A percentile compares a stretch with the other conserved stretches of the same genome.
These are phyloP conservation scores for Nakaseomyces kungkrabaensis DNA, from an alignment of 1,139 yeast species.

Conservation along the genomic window DNA sequence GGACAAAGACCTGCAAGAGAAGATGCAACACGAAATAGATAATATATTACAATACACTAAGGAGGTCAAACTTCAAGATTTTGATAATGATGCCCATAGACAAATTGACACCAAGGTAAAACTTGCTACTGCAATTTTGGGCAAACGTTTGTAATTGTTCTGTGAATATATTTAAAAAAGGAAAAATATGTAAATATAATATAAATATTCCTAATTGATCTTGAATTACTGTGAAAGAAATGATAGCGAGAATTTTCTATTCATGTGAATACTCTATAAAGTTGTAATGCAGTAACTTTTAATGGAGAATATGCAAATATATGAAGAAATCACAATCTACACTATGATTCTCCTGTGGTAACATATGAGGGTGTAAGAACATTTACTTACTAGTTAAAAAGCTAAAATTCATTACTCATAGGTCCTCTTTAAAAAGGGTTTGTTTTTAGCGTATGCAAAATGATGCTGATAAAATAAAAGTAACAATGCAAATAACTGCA, in stretches of 20 bases:
- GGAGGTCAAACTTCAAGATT: conserved; percentile 46
- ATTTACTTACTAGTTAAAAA: too few relatives aligned
- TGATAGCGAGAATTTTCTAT: too few relatives aligned
- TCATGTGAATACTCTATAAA: too few relatives aligned
- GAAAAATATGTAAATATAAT: background rate
- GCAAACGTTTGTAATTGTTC: conserved; percentile 46
- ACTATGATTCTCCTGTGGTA: too few relatives aligned
- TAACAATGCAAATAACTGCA: conserved; percentile 12
- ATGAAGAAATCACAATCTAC: too few relatives aligned
- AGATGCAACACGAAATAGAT: conserved; percentile 55
- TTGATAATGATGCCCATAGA: conserved; percentile 51
- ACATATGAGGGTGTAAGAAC: too few relatives aligned
- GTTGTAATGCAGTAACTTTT: too few relatives aligned
- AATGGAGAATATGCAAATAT: too few relatives aligned
- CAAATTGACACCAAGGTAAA: conserved; percentile 50
- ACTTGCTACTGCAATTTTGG: conserved; percentile 54
- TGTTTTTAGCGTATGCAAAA: conserved; percentile 10
- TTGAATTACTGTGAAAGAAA: too few relatives aligned
- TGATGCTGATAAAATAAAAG: conserved; percentile 22
- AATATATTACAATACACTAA: conserved; percentile 47
- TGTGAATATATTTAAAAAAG: background rate
- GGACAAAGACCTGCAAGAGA: conserved; percentile 46
- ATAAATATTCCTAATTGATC: background rate
- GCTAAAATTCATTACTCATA: background rate
- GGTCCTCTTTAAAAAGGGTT: background rate